A percentile compares a stretch with the other conserved stretches of the same genome.
Conservation (phyloP, 257 asterid genomes). For the Eustoma russellianum region DNA sequence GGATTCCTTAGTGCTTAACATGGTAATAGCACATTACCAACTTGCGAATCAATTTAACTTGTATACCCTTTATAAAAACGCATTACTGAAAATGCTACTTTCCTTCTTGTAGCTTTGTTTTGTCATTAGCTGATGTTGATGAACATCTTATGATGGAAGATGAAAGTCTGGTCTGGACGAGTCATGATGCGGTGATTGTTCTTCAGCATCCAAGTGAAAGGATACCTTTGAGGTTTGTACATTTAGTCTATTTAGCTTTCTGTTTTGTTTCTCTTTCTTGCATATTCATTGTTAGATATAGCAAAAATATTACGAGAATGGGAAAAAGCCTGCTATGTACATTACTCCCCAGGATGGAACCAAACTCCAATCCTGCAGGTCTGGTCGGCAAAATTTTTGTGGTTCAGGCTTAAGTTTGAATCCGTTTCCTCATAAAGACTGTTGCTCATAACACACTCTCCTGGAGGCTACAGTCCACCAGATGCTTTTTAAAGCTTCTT, state of each 20-base stretch:
- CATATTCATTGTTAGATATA: no score
- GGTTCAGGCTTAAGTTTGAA: no score
- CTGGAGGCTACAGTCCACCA: no score
- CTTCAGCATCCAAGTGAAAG: constrained; percentile 88
- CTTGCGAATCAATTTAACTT: not conserved
- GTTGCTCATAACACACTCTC: no score
- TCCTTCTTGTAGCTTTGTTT: constrained; percentile 65
- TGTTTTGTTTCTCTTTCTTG: not conserved
- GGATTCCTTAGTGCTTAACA: not conserved
- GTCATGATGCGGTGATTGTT: constrained; percentile 86
- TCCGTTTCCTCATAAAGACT: no score
- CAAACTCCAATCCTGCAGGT: no score
- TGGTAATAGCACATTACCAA: not conserved
- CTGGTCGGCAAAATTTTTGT: no score
- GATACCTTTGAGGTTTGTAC: constrained; percentile 73
- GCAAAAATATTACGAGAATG: no score
- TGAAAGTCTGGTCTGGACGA: constrained; percentile 97
- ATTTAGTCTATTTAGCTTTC: constrained; percentile 7
- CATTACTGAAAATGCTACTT: constrained; percentile 1
- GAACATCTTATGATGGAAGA: constrained; percentile 97
- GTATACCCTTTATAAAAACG: not conserved
- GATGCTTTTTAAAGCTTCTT: no score
- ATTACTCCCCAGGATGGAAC: no score
- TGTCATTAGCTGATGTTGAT: constrained; percentile 96
- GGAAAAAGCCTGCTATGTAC: no score